Conservation (phyloP, 805 yeast species). For the Cyberlindnera lachancei region DNA sequence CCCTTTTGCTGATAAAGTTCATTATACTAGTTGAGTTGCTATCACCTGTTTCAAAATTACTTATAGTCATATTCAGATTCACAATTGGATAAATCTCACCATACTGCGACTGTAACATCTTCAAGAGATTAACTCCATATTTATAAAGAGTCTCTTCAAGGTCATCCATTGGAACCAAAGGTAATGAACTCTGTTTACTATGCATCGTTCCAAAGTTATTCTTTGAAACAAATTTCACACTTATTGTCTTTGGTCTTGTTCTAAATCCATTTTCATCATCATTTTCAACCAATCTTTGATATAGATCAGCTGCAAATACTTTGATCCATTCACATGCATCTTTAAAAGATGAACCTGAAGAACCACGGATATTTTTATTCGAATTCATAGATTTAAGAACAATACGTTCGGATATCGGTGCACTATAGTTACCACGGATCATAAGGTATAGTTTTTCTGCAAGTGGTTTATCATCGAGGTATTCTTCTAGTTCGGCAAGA, state of each 20-base stretch:
- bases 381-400: slow-evolving; percentile 84
- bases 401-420: slow-evolving; percentile 50
- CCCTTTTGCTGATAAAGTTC: slow-evolving; percentile 15
- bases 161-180: slow-evolving; percentile 12
- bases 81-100: slow-evolving; percentile 38
- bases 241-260: slow-evolving; percentile 40
- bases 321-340: slow-evolving; percentile 69
- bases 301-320: slow-evolving; percentile 75
- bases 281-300: slow-evolving; percentile 65
- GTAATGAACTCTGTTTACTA: slow-evolving; percentile 30
- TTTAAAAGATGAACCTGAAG: slow-evolving; percentile 39
- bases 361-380: slow-evolving; percentile 66
- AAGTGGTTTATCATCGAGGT: slow-evolving; percentile 37
- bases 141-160: slow-evolving; percentile 22
- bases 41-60: slow-evolving; percentile 42
- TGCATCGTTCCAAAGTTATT: slow-evolving; percentile 18
- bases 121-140: slow-evolving; percentile 32
- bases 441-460: slow-evolving; percentile 52
- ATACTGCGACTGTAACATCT: slow-evolving; percentile 29
- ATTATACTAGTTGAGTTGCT: slow-evolving; percentile 10
- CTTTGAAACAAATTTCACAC: slow-evolving; percentile 29
- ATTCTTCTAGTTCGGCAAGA: slow-evolving; percentile 28
- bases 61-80: slow-evolving; percentile 42
- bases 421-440: slow-evolving; percentile 53
- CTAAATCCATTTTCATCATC: slow-evolving; percentile 45